phyloP scores from a whole-genome alignment of 805 yeast species.

The Cyberlindnera maclurae region DNA sequence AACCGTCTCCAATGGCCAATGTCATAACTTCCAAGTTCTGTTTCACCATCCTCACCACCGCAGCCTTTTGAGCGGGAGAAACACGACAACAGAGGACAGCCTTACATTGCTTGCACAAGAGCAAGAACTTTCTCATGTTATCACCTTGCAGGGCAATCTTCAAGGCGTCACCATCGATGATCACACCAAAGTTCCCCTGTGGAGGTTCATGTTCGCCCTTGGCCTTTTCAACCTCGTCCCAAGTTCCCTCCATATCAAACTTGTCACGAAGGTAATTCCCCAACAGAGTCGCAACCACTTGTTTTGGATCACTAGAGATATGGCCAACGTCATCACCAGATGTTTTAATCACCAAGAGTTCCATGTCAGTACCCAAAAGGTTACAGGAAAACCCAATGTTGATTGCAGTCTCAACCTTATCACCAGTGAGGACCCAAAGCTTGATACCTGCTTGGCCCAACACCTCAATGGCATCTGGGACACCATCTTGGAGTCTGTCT shows the following conservation, averaged over 20 bases:
- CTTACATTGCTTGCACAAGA: conserved; percentile 71
- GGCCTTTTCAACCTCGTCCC: conserved; percentile 48
- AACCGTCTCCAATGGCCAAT: conserved; percentile 82
- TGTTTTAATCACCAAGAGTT: conserved; percentile 56
- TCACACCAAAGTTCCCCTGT: conserved; percentile 55
- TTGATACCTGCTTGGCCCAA: conserved; percentile 74
- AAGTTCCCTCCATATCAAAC: conserved; percentile 53
- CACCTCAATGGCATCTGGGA: conserved; percentile 69
- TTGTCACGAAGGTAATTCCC: conserved; percentile 44
- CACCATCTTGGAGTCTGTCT: conserved; percentile 81
- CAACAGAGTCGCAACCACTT: conserved; percentile 41
- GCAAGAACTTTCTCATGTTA: conserved; percentile 46
- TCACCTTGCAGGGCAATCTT: conserved; percentile 42
- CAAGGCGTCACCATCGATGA: conserved; percentile 78
- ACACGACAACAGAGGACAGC: conserved; percentile 85
- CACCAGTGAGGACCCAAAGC: conserved; percentile 84
- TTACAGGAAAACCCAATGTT: conserved; percentile 85
- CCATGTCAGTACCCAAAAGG: conserved; percentile 68
- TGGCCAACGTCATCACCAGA: conserved; percentile 47
- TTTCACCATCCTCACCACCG: conserved; percentile 75
- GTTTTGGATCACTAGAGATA: conserved; percentile 32
- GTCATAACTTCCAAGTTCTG: conserved; percentile 74
- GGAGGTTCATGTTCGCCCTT: conserved; percentile 61
- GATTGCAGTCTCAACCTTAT: conserved; percentile 84
- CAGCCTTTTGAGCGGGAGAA: conserved; percentile 82